These are phyloP conservation scores for Chaetomium sp. DNA, from an alignment of 2,329 filamentous ascomycete genomes.

Conservation along the genomic window DNA sequence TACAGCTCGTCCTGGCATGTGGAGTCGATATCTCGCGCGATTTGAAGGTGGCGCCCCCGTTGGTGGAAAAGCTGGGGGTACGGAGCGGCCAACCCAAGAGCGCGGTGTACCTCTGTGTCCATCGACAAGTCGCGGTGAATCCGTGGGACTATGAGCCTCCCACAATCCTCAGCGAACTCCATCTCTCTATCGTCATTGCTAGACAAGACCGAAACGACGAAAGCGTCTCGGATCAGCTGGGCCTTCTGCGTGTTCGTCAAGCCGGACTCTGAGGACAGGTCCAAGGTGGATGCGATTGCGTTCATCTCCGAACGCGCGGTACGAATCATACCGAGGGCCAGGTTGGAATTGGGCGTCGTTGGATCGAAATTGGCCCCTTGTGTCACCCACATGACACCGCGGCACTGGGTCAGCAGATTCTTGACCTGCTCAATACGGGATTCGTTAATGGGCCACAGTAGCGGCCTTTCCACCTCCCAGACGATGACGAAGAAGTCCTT, in stretches of 20 bases:
- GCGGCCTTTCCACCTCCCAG: slow-evolving; percentile 18
- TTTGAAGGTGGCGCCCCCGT: slow-evolving; percentile 13
- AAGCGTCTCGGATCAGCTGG: slow-evolving; percentile 20
- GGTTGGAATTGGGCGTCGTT: slow-evolving; percentile 19
- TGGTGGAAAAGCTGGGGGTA: slow-evolving; percentile 22
- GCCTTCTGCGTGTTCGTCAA: slow-evolving; percentile 13
- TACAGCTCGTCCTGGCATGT: slow-evolving; percentile 12
- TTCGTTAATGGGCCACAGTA: slow-evolving; percentile 18
- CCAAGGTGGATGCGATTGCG: slow-evolving; percentile 21
- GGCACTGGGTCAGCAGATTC: slow-evolving; percentile 18
- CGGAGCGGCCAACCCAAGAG: slow-evolving; percentile 17
- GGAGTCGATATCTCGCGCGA: slow-evolving; percentile 14
- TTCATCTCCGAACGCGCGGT: slow-evolving; percentile 24
- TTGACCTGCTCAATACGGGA: slow-evolving; percentile 19
- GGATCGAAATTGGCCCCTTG: slow-evolving; percentile 18
- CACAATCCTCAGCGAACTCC: slow-evolving; percentile 26
- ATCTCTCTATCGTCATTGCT: slow-evolving; percentile 19
- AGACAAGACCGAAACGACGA: slow-evolving; percentile 14
- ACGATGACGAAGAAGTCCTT: slow-evolving; percentile 22
- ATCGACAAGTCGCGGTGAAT: slow-evolving; percentile 22
- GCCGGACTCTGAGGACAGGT: slow-evolving; percentile 19
- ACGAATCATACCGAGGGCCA: slow-evolving; percentile 25
- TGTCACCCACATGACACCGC: slow-evolving; percentile 33
- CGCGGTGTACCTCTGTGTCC: slow-evolving; percentile 23
- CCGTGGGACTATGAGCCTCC: slow-evolving; percentile 23